phyloP scores from a whole-genome alignment of 179 eudicot genomes.

The Spergularia azorica region DNA sequence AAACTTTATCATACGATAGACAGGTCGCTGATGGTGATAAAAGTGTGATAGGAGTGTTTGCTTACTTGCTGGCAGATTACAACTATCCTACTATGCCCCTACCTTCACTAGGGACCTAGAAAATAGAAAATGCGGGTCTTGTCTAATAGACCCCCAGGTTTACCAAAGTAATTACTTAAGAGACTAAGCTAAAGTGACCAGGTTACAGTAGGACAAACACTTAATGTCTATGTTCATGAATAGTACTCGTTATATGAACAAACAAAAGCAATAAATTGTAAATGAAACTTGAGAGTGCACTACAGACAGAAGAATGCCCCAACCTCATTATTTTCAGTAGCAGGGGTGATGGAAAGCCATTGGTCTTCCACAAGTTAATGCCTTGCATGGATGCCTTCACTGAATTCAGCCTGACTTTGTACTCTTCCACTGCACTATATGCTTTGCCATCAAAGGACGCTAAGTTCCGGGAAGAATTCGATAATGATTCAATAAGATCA shows the following conservation, averaged over 20 bases:
- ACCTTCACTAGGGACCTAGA: background rate
- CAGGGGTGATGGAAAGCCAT: slow-evolving; percentile 75
- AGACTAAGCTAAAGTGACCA: slow-evolving; percentile 6
- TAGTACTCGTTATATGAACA: no score
- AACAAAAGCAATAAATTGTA: no score
- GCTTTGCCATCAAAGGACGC: slow-evolving; percentile 28
- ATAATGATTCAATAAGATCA: slow-evolving; percentile 63
- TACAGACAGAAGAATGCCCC: slow-evolving; percentile 16
- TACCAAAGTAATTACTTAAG: slow-evolving; percentile 1
- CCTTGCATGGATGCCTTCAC: slow-evolving; percentile 52
- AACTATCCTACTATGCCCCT: background rate
- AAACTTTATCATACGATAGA: background rate
- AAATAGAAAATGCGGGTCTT: background rate
- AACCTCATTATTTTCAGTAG: slow-evolving; percentile 84
- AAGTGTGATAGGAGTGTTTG: background rate
- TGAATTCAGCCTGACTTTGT: slow-evolving; percentile 37
- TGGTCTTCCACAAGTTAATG: slow-evolving; percentile 58
- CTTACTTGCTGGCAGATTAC: slow-evolving; percentile 10
- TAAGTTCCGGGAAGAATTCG: slow-evolving; percentile 35
- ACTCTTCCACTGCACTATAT: slow-evolving; percentile 36
- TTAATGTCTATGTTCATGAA: background rate
- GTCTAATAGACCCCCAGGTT: slow-evolving; percentile 1
- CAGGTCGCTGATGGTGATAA: background rate
- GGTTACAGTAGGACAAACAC: background rate
- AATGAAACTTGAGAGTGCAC: slow-evolving; percentile 13